Evolutionary conservation across 805 yeast genomes (phyloP).

Genomic region (Pachysolen tannophilus): DNA sequence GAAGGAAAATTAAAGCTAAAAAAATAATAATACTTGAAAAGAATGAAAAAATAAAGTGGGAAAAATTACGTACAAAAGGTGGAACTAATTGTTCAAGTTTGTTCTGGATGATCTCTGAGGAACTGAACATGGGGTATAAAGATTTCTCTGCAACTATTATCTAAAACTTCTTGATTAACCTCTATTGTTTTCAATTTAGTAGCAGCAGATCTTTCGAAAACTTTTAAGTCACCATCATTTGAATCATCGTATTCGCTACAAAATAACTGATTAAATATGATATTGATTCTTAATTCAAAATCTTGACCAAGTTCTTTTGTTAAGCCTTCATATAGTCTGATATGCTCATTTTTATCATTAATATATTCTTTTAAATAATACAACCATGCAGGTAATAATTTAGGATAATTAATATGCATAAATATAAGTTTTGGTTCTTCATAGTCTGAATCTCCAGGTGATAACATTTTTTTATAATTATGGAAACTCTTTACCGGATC

Average conservation of each 20-base stretch:
- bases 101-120: conserved; percentile 22
- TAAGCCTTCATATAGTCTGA: conserved; percentile 23
- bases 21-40: too few relatives aligned
- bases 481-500: conserved; percentile 30
- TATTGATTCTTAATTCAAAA: conserved; percentile 32
- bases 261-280: conserved; percentile 26
- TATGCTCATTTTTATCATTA: conserved; percentile 20
- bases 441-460: conserved; percentile 10
- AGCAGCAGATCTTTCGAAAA: conserved; percentile 12
- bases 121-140: conserved; percentile 28
- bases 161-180: conserved; percentile 17
- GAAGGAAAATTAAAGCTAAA: too few relatives aligned
- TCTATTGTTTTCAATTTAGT: conserved; percentile 20
- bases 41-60: too few relatives aligned
- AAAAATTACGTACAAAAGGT: too few relatives aligned
- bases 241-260: conserved; percentile 22
- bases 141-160: conserved; percentile 21
- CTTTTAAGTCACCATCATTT: conserved; percentile 9
- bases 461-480: conserved; percentile 13
- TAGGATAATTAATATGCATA: conserved; percentile 60
- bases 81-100: too few relatives aligned
- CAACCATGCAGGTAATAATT: conserved; percentile 26
- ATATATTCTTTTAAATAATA: conserved; percentile 17
- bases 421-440: conserved; percentile 26
- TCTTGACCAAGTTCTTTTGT: conserved; percentile 22